Conservation (phyloP, 2,329 filamentous ascomycete species). For the Diplodia intermedia region DNA sequence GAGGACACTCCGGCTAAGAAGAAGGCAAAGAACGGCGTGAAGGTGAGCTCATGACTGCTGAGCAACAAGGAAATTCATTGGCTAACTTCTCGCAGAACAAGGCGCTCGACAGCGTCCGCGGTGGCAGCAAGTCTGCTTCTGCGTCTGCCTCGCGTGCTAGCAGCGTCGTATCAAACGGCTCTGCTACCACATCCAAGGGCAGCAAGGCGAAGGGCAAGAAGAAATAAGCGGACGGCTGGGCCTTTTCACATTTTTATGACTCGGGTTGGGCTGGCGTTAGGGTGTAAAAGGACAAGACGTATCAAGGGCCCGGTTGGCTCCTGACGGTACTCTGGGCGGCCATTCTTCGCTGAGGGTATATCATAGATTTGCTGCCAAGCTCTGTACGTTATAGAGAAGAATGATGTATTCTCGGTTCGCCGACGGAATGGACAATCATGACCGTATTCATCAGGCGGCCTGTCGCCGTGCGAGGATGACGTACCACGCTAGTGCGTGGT, state of each 20-base stretch:
- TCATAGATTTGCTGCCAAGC: constrained; percentile 19
- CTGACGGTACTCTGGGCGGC: constrained; percentile 19
- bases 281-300: constrained; percentile 16
- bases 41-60: constrained; percentile 65
- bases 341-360: constrained; percentile 13
- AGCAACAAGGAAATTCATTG: constrained; percentile 9
- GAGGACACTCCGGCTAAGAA: constrained; percentile 86
- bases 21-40: constrained; percentile 87
- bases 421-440: constrained; percentile 13
- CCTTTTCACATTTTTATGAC: background rate
- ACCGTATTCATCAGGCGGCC: background rate
- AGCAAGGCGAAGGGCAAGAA: constrained; percentile 57
- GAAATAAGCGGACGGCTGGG: constrained; percentile 47
- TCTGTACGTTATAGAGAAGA: constrained; percentile 29
- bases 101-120: constrained; percentile 86
- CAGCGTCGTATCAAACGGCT: constrained; percentile 80
- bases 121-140: constrained; percentile 76
- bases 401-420: background rate
- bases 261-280: constrained; percentile 16
- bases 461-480: constrained; percentile 1
- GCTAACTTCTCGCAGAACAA: constrained; percentile 74
- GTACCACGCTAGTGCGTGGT: background rate
- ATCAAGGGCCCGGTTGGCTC: background rate
- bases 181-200: constrained; percentile 53
- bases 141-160: constrained; percentile 81